A percentile compares a stretch with the other conserved stretches of the same genome.
These are phyloP conservation scores for Cryptococcus depauperatus DNA, from an alignment of 1,284 basidiomycete species.

Conservation along the genomic window DNA sequence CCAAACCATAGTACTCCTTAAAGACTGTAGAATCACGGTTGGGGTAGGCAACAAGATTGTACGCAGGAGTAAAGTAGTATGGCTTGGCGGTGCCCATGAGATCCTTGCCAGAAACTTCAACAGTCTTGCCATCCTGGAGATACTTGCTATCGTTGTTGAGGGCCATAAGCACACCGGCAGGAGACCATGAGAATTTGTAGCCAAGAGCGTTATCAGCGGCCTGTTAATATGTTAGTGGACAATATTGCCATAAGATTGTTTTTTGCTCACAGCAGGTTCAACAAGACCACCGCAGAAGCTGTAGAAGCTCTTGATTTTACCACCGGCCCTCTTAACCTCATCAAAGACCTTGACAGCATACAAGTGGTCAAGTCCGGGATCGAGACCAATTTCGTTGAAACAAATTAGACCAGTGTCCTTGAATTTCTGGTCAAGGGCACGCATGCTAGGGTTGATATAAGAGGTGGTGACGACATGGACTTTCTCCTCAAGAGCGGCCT, in stretches of 20 bases:
- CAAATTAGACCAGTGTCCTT: slow-evolving; percentile 88
- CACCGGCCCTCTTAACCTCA: slow-evolving; percentile 87
- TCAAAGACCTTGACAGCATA: slow-evolving; percentile 96
- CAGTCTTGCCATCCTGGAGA: slow-evolving; percentile 58
- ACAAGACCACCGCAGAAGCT: slow-evolving; percentile 78
- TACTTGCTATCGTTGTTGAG: slow-evolving; percentile 88
- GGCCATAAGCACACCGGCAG: slow-evolving; percentile 89
- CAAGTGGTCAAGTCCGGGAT: slow-evolving; percentile 67
- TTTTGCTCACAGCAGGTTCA: slow-evolving; percentile 18
- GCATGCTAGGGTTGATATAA: slow-evolving; percentile 85
- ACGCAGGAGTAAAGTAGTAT: slow-evolving; percentile 92
- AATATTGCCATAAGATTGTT: neutral
- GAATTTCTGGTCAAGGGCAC: slow-evolving; percentile 72
- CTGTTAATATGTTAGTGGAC: slow-evolving; percentile 44
- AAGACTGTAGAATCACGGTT: slow-evolving; percentile 93
- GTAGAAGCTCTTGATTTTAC: slow-evolving; percentile 89
- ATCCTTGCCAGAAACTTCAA: slow-evolving; percentile 57
- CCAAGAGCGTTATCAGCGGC: slow-evolving; percentile 88
- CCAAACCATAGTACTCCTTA: slow-evolving; percentile 76
- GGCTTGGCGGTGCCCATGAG: slow-evolving; percentile 83
- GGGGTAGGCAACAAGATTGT: slow-evolving; percentile 94
- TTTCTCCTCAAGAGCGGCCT: slow-evolving; percentile 90
- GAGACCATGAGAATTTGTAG: slow-evolving; percentile 99
- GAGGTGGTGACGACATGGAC: slow-evolving; percentile 88
- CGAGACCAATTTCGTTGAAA: slow-evolving; percentile 94